These are phyloP conservation scores for Plantago elongata DNA, from an alignment of 257 asterid species.

Conservation along the genomic window DNA sequence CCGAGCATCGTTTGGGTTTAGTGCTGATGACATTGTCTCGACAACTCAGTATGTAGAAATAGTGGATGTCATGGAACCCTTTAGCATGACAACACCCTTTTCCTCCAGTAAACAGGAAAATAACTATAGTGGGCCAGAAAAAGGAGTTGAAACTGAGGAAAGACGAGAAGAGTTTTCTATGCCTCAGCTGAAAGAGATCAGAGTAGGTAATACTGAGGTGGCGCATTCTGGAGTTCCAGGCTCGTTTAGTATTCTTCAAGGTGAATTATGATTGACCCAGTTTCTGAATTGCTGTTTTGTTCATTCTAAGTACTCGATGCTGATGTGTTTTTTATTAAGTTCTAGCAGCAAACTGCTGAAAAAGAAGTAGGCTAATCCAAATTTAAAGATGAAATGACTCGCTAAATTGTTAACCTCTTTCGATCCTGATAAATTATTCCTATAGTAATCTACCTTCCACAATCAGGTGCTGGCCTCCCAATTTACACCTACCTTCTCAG, in stretches of 20 bases:
- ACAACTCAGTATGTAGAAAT: conserved; percentile 87
- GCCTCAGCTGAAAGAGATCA: conserved; percentile 41
- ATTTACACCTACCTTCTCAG: too few relatives aligned
- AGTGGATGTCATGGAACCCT: conserved; percentile 66
- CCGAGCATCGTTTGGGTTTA: conserved; percentile 96
- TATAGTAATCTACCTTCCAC: too few relatives aligned
- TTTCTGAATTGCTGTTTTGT: not conserved
- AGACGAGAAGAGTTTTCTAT: conserved; percentile 29
- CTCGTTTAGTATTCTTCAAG: conserved; percentile 34
- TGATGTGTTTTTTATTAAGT: too few relatives aligned
- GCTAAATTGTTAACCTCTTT: too few relatives aligned
- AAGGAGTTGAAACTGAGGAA: conserved; percentile 30
- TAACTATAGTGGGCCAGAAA: conserved; percentile 25
- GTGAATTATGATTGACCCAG: conserved; percentile 23
- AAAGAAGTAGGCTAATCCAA: too few relatives aligned
- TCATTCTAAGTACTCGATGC: not conserved
- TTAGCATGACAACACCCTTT: conserved; percentile 54
- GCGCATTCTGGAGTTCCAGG: conserved; percentile 26
- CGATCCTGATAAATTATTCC: too few relatives aligned
- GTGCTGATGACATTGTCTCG: conserved; percentile 92
- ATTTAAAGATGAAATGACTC: too few relatives aligned
- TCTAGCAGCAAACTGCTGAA: too few relatives aligned
- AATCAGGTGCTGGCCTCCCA: too few relatives aligned
- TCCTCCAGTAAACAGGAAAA: conserved; percentile 41
- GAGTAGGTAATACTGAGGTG: conserved; percentile 29